Evolutionary conservation across 768 basidiomycete species (phyloP), one percentile per base, ranked within the genome.

Genomic region (Lyophyllum semitale): DNA sequence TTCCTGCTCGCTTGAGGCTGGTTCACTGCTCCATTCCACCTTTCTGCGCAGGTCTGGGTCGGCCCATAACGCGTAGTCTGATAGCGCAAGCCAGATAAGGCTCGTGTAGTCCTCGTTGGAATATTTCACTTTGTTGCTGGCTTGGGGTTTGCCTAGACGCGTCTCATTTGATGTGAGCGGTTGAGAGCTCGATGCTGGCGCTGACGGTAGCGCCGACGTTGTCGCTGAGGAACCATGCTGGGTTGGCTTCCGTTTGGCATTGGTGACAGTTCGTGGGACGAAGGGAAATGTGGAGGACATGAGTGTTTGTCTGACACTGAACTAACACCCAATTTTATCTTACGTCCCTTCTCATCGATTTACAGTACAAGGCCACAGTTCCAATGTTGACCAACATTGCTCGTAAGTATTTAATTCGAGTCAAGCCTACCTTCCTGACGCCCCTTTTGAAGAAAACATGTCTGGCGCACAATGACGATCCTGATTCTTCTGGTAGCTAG

Each of bases 41-140:
- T 71, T 76, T 48, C 76, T 68, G 23, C 82, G 71, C 9, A 89
- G 63, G 48, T 84, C 83, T 0, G 78, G 68, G 61, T 89, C 81
- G 3, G 68, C 63, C 89, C 88, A 93, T 8, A 91, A 65, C 8
- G 79, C 75, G 67, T 90, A 82, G 63, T 90, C 82, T 4, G 89
- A 88, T n/a, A 93, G 70, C 0, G 89, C 79, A 3, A 92, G 78
- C 45, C 68, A 71, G 20, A 87, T 59, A 30, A 90, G 72, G 9
- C 68, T 66, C 3, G 77, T 77, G 44, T 79, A 75, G 58, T 86
- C 85, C 40, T 77, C 75, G 18, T 62, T 52, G 17, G 53, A 48
- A 25, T 45, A 59, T 44, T 57, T 56, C 17, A 48, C 25, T 44
- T 55, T 58, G 17, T 42, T 29, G 15, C 41, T 26, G 12, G 45